A percentile compares a stretch with the other conserved stretches of the same genome.
Evolutionary conservation across 2,329 filamentous ascomycete species (phyloP).

Genomic region (Epichloe sp.): DNA sequence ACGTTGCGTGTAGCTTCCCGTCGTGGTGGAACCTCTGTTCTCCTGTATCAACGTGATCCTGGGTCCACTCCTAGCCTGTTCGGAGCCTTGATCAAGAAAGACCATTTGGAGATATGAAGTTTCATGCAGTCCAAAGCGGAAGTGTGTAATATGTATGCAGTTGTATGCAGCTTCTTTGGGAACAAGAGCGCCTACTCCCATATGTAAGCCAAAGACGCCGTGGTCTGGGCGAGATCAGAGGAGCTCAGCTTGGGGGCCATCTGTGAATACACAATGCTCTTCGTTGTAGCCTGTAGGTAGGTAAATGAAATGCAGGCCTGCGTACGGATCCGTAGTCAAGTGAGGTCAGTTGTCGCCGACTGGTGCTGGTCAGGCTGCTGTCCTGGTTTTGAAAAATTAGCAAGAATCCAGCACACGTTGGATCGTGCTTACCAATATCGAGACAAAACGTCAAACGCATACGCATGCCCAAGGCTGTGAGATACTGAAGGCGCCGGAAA

Average conservation of each 20-base stretch:
- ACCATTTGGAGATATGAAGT: neutral
- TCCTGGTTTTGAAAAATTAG: too few relatives aligned
- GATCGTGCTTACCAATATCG: neutral
- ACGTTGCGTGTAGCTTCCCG: slow-evolving; percentile 4
- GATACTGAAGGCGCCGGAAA: neutral
- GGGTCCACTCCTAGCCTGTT: neutral
- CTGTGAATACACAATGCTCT: too few relatives aligned
- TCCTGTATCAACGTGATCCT: neutral
- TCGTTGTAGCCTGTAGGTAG: too few relatives aligned
- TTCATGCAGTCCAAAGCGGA: neutral
- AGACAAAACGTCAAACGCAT: neutral
- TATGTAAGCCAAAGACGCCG: too few relatives aligned
- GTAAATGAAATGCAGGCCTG: too few relatives aligned
- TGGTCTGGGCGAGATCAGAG: neutral
- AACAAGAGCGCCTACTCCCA: neutral
- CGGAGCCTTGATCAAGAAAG: neutral
- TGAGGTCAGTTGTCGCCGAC: too few relatives aligned
- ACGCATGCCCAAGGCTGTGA: neutral
- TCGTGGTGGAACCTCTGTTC: neutral
- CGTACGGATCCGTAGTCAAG: too few relatives aligned
- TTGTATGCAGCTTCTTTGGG: neutral
- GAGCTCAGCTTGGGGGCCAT: too few relatives aligned
- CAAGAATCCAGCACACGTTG: neutral
- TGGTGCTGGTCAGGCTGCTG: too few relatives aligned
- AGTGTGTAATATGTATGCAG: neutral